Evolutionary conservation across 2,329 filamentous ascomycete genomes (phyloP), one percentile per base, ranked within the genome.

Genomic region (Fonsecaea nubica): DNA sequence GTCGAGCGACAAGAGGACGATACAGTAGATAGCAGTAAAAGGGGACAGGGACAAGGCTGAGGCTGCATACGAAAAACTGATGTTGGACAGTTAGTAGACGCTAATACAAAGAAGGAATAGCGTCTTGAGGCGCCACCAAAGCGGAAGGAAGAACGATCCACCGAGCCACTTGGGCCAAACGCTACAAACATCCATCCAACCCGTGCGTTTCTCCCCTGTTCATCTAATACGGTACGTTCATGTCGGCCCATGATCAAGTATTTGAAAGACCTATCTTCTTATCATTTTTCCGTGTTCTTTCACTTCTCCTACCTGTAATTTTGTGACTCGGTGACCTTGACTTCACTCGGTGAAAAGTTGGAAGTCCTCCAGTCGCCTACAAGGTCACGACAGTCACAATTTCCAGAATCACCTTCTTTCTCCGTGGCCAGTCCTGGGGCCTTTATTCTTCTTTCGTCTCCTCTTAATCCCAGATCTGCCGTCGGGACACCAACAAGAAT

Each of bases 251-350:
- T 25, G 25, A 50, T 21, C 8, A 25, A 50, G 45, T 50, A 50
- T 50, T 50, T 18, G 25, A 6, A 21, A 25, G 18, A 50, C 45
- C 45, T 42, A 50, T 50, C 45, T 50, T 30, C 7, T 21, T 25
- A 50, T 50, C 45, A 50, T 50, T 50, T 50, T 25, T 25, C 45
- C 45, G 18, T 25, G 45, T 50, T 50, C 45, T 50, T 50, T 50
- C 45, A 50, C 45, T 50, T 25, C 18, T 12, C 45, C 3, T 25
- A 50, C 45, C 21, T 30, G 18, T 50, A 25, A 12, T 30, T 50
- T 25, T 50, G 18, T 50, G 25, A 7, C 45, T 25, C 45, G 15
- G 45, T 21, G 18, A 50, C 45, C 7, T 50, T 21, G 45, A 13
- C 45, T 50, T n/a, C 45, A 25, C 45, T 25, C 25, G 45, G 45